A percentile compares a stretch with the other conserved stretches of the same genome.
phyloP scores from a whole-genome alignment of 2,329 filamentous ascomycete genomes.

The Didymella pomorum region DNA sequence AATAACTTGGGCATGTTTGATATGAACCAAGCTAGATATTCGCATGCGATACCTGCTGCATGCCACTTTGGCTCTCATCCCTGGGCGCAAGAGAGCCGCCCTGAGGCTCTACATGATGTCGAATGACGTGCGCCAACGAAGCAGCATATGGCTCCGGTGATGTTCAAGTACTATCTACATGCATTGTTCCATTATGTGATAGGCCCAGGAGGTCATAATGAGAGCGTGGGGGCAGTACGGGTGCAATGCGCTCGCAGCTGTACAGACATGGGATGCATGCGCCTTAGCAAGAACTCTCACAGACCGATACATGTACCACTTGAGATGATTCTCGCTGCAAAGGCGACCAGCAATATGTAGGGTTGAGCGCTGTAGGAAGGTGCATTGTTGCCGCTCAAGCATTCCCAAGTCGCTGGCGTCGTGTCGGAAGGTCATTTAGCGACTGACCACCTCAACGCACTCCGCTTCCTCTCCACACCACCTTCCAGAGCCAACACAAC shows the following conservation, averaged over 20 bases:
- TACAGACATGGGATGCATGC: slow-evolving; percentile 26
- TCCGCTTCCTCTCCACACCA: slow-evolving; percentile 38
- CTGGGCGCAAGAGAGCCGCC: slow-evolving; percentile 44
- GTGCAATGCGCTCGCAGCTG: slow-evolving; percentile 16
- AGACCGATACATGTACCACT: slow-evolving; percentile 12
- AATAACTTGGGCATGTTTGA: slow-evolving; percentile 25
- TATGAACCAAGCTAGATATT: slow-evolving; percentile 25
- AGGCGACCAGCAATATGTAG: slow-evolving; percentile 31
- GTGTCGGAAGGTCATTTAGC: slow-evolving; percentile 34
- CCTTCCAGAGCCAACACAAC: slow-evolving; percentile 33
- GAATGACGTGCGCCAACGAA: slow-evolving; percentile 1
- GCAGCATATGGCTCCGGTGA: neutral
- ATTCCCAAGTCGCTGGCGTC: slow-evolving; percentile 40
- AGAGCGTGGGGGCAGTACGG: slow-evolving; percentile 1
- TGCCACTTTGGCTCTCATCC: slow-evolving; percentile 32
- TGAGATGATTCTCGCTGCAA: slow-evolving; percentile 23
- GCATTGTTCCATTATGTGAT: neutral
- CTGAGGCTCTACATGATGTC: slow-evolving; percentile 33
- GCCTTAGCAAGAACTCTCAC: slow-evolving; percentile 17
- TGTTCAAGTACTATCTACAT: neutral
- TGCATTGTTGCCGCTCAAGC: slow-evolving; percentile 35
- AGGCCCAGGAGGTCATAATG: slow-evolving; percentile 8
- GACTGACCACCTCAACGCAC: slow-evolving; percentile 30
- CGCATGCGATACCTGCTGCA: slow-evolving; percentile 37
- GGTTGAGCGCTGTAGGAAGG: slow-evolving; percentile 27